These are phyloP conservation scores for Aspergillus sp. DNA, from an alignment of 2,329 filamentous ascomycete species.

Conservation along the genomic window DNA sequence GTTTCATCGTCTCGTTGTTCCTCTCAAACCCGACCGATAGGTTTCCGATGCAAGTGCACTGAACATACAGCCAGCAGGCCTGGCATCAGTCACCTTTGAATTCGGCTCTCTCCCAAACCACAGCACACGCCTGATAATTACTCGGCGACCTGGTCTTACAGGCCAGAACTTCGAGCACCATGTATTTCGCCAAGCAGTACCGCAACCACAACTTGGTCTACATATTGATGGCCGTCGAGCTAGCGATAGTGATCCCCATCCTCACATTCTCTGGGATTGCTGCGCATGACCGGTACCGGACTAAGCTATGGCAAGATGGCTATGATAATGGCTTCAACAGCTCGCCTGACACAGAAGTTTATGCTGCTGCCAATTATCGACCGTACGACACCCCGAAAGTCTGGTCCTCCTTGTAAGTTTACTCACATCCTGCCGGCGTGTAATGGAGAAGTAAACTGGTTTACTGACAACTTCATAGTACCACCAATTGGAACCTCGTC, in stretches of 20 bases:
- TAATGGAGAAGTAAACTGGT: background rate
- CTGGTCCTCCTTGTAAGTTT: constrained; percentile 60
- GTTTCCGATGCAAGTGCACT: constrained; percentile 29
- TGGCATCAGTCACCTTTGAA: constrained; percentile 26
- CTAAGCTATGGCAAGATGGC: constrained; percentile 62
- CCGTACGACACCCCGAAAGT: constrained; percentile 55
- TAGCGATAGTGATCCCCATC: constrained; percentile 57
- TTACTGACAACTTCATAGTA: constrained; percentile 40
- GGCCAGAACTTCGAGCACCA: constrained; percentile 18
- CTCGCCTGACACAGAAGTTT: constrained; percentile 55
- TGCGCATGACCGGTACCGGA: constrained; percentile 60
- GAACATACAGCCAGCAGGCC: constrained; percentile 39
- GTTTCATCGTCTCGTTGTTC: constrained; percentile 11
- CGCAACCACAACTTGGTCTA: constrained; percentile 53
- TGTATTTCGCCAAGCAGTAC: constrained; percentile 56
- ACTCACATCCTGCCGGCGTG: background rate
- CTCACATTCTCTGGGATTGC: constrained; percentile 63
- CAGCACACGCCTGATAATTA: background rate
- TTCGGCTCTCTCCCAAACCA: background rate
- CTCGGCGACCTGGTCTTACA: background rate
- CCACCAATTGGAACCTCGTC: constrained; percentile 62
- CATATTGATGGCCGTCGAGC: constrained; percentile 54
- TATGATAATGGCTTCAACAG: constrained; percentile 63
- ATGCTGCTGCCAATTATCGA: constrained; percentile 60
- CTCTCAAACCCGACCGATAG: constrained; percentile 7